Base-by-base conservation (phyloP, 2,329 filamentous ascomycete species). In the Cordyceps fumosorosea region DNA sequence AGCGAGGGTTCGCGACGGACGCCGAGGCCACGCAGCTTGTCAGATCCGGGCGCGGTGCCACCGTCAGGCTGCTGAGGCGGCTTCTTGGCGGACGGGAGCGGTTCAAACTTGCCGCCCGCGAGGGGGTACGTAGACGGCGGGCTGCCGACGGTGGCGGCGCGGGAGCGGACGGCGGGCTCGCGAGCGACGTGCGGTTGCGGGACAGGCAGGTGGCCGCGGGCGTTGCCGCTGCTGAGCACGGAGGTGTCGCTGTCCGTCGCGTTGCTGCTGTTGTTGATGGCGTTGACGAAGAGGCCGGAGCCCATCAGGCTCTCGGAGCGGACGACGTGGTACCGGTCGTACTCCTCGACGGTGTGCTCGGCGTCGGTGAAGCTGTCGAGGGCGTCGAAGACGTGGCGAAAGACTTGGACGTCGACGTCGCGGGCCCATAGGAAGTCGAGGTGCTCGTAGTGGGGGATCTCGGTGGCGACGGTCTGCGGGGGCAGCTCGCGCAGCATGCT, bases 391-490 rank as follows among this genome's bases (percentile, higher is more conserved):
- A 99, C 91, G 71, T 96, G 91, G 18, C 88, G 90, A 70, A 97
- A 97, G 3, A 98, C 93, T 58, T 92, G 85, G 0, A 81, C 79
- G 67, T 96, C 84, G 7, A 96, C 90, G 69, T 97, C 92, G 44
- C 85, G 81, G 0, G 90, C 95, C 95, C 95, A 99, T 0, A 99
- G 80, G 69, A 99, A 96, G 74, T 99, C 95, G 26, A 99, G 84
- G 74, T 99, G 95, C 74, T 99, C 95, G 73, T 96, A 99, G 72
- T 96, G 91, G 0, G 89, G 86, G 48, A 99, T 89, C 70, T 93
- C 89, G 44, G 87, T 95, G 1, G 91, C 91, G 2, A 93, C 82
- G 0, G 95, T 98, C 72, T 91, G 90, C 24, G 81, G 80, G 0
- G 95, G 95, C 14, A 99, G 80, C 73, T 96, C 92, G 71, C 87